Evolutionary conservation across 352 stramenopile species (phyloP).

Genomic region (Phytopythium montanum): DNA sequence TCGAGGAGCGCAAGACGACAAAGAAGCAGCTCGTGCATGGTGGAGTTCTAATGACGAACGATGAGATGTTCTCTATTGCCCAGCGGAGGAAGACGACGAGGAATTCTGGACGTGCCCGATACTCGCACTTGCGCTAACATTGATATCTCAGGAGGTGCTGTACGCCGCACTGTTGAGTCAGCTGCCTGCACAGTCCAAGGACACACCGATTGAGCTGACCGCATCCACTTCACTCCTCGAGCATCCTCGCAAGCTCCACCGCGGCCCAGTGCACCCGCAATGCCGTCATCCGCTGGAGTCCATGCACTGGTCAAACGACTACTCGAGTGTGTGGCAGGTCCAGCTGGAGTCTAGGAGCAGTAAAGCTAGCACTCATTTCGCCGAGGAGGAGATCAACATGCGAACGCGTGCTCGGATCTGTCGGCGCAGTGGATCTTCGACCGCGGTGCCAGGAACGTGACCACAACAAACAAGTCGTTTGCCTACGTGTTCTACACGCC

Average conservation of each 20-base stretch:
- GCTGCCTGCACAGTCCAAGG: neutral
- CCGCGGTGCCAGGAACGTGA: slow-evolving; percentile 27
- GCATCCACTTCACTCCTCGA: neutral
- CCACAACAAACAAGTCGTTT: slow-evolving; percentile 22
- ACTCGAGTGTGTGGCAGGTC: neutral
- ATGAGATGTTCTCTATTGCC: too few species aligned
- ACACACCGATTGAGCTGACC: neutral
- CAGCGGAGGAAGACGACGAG: too few species aligned
- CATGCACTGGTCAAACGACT: neutral
- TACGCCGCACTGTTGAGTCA: neutral
- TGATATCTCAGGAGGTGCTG: neutral
- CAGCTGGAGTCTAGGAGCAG: neutral
- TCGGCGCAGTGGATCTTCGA: too few species aligned
- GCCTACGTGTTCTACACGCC: slow-evolving; percentile 18
- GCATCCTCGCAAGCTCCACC: neutral
- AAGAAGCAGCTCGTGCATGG: too few species aligned
- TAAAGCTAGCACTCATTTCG: slow-evolving; percentile 26
- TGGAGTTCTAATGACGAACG: too few species aligned
- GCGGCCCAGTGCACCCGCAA: neutral
- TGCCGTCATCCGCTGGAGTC: neutral
- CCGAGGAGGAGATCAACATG: slow-evolving; percentile 17
- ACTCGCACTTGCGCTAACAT: neutral
- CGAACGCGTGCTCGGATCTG: too few species aligned
- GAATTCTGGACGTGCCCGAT: neutral
- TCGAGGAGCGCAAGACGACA: too few species aligned